Conservation (phyloP, 805 yeast genomes). For the Saturnispora dispora region DNA sequence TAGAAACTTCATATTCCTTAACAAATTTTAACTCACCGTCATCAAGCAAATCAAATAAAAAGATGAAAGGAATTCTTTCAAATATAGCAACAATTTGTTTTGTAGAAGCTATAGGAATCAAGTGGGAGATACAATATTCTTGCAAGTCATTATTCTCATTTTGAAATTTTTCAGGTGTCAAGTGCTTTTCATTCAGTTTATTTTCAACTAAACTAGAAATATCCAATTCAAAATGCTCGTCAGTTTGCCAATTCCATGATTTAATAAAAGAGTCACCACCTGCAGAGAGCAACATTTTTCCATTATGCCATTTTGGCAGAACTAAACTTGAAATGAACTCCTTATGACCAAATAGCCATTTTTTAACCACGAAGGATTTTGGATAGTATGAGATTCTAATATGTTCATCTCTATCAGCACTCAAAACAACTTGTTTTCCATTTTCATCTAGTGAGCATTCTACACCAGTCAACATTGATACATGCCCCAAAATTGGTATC, state of each 20-base stretch:
- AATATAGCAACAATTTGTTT: slow-evolving; percentile 34
- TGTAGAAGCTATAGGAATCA: slow-evolving; percentile 23
- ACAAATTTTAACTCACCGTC: slow-evolving; percentile 25
- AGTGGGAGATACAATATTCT: slow-evolving; percentile 42
- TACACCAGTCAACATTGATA: slow-evolving; percentile 87
- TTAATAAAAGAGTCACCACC: slow-evolving; percentile 81
- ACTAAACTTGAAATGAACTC: slow-evolving; percentile 68
- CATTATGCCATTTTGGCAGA: slow-evolving; percentile 42
- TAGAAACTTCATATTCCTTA: slow-evolving; percentile 21
- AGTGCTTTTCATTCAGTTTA: slow-evolving; percentile 46
- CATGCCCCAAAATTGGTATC: slow-evolving; percentile 86
- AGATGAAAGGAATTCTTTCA: slow-evolving; percentile 38
- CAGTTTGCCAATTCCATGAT: slow-evolving; percentile 68
- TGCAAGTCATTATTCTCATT: slow-evolving; percentile 37
- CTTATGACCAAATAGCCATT: slow-evolving; percentile 79
- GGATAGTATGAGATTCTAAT: slow-evolving; percentile 79
- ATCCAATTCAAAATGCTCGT: slow-evolving; percentile 35
- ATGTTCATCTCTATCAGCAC: slow-evolving; percentile 95
- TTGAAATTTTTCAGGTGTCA: slow-evolving; percentile 57
- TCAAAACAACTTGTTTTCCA: slow-evolving; percentile 48
- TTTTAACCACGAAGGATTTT: slow-evolving; percentile 63
- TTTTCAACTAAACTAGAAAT: slow-evolving; percentile 30
- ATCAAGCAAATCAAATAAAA: slow-evolving; percentile 28
- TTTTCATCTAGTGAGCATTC: slow-evolving; percentile 32
- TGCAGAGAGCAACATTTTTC: slow-evolving; percentile 56